Conservation (phyloP, 1,139 yeast genomes). For the Taphrina deformans region DNA sequence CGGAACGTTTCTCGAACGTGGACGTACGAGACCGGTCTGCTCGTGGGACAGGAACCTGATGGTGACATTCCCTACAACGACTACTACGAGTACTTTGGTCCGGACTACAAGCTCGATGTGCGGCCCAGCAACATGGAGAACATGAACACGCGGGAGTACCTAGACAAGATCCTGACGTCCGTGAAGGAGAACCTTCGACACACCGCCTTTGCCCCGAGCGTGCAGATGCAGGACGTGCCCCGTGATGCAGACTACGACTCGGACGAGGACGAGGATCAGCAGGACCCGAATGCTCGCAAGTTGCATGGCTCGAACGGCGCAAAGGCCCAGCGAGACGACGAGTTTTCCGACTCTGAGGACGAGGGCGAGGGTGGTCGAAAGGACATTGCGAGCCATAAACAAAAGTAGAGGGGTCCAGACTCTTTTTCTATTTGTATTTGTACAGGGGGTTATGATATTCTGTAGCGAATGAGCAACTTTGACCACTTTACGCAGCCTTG, state of each 20-base stretch:
- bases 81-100: conserved; percentile 95
- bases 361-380: conserved; percentile 56
- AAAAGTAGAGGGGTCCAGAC: neutral
- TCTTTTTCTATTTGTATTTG: neutral
- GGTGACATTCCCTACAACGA: conserved; percentile 91
- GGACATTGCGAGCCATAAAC: conserved; percentile 36
- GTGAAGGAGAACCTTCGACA: conserved; percentile 77
- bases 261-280: conserved; percentile 71
- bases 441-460: neutral
- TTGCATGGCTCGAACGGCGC: conserved; percentile 17
- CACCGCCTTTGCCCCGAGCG: conserved; percentile 93
- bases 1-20: conserved; percentile 94
- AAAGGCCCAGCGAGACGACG: conserved; percentile 48
- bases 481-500: no score
- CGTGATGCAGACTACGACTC: conserved; percentile 65
- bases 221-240: conserved; percentile 88
- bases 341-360: conserved; percentile 65
- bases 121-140: conserved; percentile 96
- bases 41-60: conserved; percentile 76
- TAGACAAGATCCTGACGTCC: conserved; percentile 77
- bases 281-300: conserved; percentile 25
- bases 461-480: neutral
- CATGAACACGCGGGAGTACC: conserved; percentile 89
- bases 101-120: conserved; percentile 88
- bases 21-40: conserved; percentile 89